Conservation (phyloP, 352 stramenopile species). For the Phytophthora capsici region DNA sequence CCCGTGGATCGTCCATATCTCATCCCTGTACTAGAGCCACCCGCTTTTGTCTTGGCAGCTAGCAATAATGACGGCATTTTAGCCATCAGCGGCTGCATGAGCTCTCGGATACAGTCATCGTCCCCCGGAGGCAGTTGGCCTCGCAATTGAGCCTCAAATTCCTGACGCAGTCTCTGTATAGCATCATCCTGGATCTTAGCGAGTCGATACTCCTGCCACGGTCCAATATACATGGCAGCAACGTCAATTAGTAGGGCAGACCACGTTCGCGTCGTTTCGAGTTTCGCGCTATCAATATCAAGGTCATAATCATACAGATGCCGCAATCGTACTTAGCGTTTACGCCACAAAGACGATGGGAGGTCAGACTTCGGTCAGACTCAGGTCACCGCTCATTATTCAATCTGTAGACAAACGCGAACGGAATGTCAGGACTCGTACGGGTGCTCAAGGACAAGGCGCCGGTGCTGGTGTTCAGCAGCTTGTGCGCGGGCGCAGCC, state of each 20-base stretch:
- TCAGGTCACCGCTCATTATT: constrained; percentile 2
- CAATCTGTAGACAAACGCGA: constrained; percentile 11
- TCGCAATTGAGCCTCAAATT: constrained; percentile 70
- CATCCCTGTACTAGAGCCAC: not conserved
- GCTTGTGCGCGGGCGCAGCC: constrained; percentile 46
- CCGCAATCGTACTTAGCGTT: constrained; percentile 35
- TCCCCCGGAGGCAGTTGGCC: constrained; percentile 55
- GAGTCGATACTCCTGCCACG: constrained; percentile 87
- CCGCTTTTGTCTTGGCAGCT: constrained; percentile 43
- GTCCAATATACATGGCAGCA: constrained; percentile 78
- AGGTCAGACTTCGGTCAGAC: not conserved
- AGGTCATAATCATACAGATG: constrained; percentile 22
- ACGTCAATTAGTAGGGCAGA: not conserved
- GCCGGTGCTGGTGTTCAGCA: constrained; percentile 54
- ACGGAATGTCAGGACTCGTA: constrained; percentile 20
- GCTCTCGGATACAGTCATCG: constrained; percentile 65
- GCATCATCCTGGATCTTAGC: constrained; percentile 86
- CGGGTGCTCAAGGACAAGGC: constrained; percentile 50
- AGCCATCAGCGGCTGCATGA: constrained; percentile 80
- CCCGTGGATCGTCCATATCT: constrained; percentile 5
- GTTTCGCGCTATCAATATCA: constrained; percentile 37
- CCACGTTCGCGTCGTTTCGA: constrained; percentile 25
- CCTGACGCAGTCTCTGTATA: constrained; percentile 66
- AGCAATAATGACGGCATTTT: constrained; percentile 78
- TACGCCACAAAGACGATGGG: constrained; percentile 21